These are phyloP conservation scores for Nigrospora oryzae DNA, from an alignment of 2,329 filamentous ascomycete genomes.

Conservation along the genomic window DNA sequence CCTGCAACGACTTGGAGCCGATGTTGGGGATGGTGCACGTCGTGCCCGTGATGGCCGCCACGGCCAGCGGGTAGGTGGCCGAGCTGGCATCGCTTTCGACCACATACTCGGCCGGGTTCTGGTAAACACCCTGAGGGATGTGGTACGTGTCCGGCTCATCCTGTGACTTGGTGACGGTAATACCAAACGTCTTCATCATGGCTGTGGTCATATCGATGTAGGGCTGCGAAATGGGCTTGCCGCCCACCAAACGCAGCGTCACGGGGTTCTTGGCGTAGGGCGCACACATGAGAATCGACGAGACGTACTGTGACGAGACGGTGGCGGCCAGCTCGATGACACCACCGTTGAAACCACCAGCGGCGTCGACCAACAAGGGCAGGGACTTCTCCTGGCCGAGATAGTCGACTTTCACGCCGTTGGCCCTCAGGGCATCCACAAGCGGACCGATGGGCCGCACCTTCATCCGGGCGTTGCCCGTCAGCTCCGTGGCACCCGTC, in stretches of 20 bases:
- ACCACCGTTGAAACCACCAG: constrained; percentile 76
- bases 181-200: constrained; percentile 93
- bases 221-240: constrained; percentile 90
- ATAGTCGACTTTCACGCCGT: constrained; percentile 83
- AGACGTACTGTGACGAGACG: constrained; percentile 98
- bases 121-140: constrained; percentile 77
- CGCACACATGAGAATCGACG: constrained; percentile 91
- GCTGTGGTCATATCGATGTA: constrained; percentile 99
- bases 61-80: constrained; percentile 87
- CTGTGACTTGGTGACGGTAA: constrained; percentile 66
- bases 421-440: constrained; percentile 79
- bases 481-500: constrained; percentile 67
- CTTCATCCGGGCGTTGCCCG: constrained; percentile 95
- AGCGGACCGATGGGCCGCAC: constrained; percentile 86
- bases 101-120: constrained; percentile 76
- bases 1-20: constrained; percentile 82
- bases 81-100: constrained; percentile 97
- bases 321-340: constrained; percentile 88
- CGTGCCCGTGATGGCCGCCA: constrained; percentile 91
- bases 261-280: constrained; percentile 94
- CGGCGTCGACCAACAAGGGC: constrained; percentile 74
- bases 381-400: constrained; percentile 76
- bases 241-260: constrained; percentile 83
- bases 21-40: constrained; percentile 97
- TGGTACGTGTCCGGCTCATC: constrained; percentile 87